Evolutionary conservation across 2,329 filamentous ascomycete species (phyloP), one percentile per base, ranked within the genome.

Genomic region (Shiraia bambusicola): DNA sequence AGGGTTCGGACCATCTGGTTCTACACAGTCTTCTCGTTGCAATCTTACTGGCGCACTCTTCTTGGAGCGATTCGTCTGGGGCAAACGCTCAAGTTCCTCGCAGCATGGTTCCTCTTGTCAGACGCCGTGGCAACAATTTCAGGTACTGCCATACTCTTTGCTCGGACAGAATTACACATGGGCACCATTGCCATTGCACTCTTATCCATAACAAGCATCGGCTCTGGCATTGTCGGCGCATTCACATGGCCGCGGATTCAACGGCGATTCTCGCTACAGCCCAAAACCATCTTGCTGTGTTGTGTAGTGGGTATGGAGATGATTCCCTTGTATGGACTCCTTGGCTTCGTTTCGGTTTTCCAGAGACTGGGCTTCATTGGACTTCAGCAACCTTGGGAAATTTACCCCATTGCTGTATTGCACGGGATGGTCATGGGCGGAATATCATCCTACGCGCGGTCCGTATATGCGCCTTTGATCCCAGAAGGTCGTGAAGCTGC

Each of bases 111-210:
- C 61, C 77, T 96, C 11, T 78, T 96, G 2, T 95, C 88, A 2
- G 92, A 97, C 60, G 88, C 88, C 16, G 87, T 96, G 46, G 92
- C 92, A 2, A 96, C 92, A 0, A 90, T 94, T 1, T 92, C 88
- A 16, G 91, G 88, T n/a, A 95, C 91, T 0, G 91, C 92, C 1
- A 88, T 96, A 19, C 76, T 97, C 8, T 96, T 95, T 63, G 92
- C 90, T 15, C 94, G 95, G 69, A 96, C 90, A 0, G 82, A 91
- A 62, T 76, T 97, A 11, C 81, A 88, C 54, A 95, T 97, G 89
- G 79, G 83, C 51, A 86, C 90, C 0, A 90, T 88, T 68, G 85
- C 87, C 0, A 73, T 96, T 19, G 92, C 88, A 1, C 75, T 95
- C 60, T 90, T 97, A 54, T 94, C 88, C 53, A 89, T 96, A 37